These are phyloP conservation scores for Sordariomycetes sp. DNA, from an alignment of 2,329 filamentous ascomycete species.

Conservation along the genomic window DNA sequence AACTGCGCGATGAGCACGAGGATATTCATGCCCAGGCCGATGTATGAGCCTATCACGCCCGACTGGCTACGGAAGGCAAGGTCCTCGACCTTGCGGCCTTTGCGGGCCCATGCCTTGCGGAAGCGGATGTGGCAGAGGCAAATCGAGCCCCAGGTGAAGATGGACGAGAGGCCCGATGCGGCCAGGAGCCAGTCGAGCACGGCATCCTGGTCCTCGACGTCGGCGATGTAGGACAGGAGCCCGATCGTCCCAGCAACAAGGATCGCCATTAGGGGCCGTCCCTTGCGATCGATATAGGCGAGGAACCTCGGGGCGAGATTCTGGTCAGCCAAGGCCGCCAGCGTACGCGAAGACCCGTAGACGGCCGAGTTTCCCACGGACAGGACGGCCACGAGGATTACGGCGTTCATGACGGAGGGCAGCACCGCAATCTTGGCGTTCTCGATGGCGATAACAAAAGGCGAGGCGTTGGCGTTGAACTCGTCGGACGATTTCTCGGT, in stretches of 20 bases:
- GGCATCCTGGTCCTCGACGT: slow-evolving; percentile 41
- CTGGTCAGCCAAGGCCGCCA: slow-evolving; percentile 83
- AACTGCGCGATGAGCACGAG: slow-evolving; percentile 75
- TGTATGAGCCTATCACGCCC: slow-evolving; percentile 68
- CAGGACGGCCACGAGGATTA: slow-evolving; percentile 82
- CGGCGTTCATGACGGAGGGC: slow-evolving; percentile 86
- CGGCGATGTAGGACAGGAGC: slow-evolving; percentile 64
- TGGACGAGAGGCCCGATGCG: slow-evolving; percentile 56
- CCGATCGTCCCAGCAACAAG: slow-evolving; percentile 55
- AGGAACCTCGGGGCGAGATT: slow-evolving; percentile 69
- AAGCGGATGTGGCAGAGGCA: slow-evolving; percentile 90
- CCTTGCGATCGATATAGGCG: slow-evolving; percentile 72
- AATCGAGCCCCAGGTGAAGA: slow-evolving; percentile 77
- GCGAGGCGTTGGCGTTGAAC: slow-evolving; percentile 64
- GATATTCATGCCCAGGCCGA: slow-evolving; percentile 66
- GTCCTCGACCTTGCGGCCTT: slow-evolving; percentile 62
- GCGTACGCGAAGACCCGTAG: slow-evolving; percentile 82
- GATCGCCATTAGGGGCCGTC: slow-evolving; percentile 70
- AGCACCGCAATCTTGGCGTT: slow-evolving; percentile 73
- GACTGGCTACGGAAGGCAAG: slow-evolving; percentile 74
- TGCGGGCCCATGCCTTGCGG: slow-evolving; percentile 63
- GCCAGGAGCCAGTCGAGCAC: slow-evolving; percentile 73
- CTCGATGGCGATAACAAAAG: slow-evolving; percentile 87
- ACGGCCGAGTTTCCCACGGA: slow-evolving; percentile 88
- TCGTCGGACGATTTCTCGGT: slow-evolving; percentile 33